Base-by-base conservation (phyloP, 805 yeast species). In the Zygosaccharomyces bisporus region DNA sequence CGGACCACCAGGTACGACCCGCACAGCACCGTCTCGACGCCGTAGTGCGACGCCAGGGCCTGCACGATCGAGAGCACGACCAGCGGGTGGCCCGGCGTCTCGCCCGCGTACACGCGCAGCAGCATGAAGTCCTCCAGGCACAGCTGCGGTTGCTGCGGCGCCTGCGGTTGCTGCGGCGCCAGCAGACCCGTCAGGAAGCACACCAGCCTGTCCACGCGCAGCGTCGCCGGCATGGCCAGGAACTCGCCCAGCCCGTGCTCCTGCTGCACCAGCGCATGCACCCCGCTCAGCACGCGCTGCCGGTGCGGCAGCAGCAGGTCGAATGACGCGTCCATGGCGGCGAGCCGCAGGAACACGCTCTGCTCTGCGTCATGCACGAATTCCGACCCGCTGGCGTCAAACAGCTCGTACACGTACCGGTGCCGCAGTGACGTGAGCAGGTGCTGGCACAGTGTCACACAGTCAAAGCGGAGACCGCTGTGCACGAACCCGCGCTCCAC, bases 21-120 rank as follows among this genome's bases (percentile, higher is more conserved):
- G 13, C 57, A 52, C 16, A 58, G 14, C 4, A 43, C 41, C 1
- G 58, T 44, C 16, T 50, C 51, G 5, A 59, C 46, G 12, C 37
- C 37, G 41, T 51, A 47, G 20, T 9, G 31, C 9, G 48, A 31
- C 2, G 58, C 45, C 14, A 58, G 17, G 3, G 49, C 39, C 34
- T 61, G 63, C 13, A 61, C 41, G 10, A 61, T 59, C 4, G 56
- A 46, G 4, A 59, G 46, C 3, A 54, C 32, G 2, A 57, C 20
- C 6, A 59, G 37, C 6, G 57, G 53, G 25, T 51, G 51, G 2
- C 65, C 63, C 16, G 37, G 47, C 3, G 49, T 38, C 24, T 59
- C 61, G 5, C 58, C 52, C 1, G 63, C 50, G 41, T 59, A 61
- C 2, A 61, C 46, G 35, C 65, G 44, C 12, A 57, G 32, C 13